These are phyloP conservation scores for Dothideomycetes sp. DNA, from an alignment of 2,329 filamentous ascomycete species.

Conservation along the genomic window DNA sequence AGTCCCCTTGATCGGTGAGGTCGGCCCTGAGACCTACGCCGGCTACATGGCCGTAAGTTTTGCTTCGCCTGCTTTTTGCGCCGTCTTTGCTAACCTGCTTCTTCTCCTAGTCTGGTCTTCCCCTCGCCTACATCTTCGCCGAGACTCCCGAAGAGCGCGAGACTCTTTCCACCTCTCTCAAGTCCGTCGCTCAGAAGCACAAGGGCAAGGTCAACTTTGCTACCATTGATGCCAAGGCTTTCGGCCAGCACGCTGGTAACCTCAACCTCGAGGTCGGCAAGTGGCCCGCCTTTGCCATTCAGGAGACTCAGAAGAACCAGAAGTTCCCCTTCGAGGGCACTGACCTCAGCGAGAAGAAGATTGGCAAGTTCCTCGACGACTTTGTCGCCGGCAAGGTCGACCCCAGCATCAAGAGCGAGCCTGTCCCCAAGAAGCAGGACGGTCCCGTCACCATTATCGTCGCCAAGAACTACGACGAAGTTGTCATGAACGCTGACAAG, in stretches of 20 bases:
- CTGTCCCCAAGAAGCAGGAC: conserved; percentile 86
- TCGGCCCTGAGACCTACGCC: conserved; percentile 93
- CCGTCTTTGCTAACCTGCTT: too few relatives aligned
- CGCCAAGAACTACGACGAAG: conserved; percentile 83
- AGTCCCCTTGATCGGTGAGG: conserved; percentile 86
- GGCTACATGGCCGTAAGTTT: conserved; percentile 72
- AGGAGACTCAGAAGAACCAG: conserved; percentile 88
- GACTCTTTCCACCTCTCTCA: conserved; percentile 65
- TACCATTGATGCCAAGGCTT: conserved; percentile 89
- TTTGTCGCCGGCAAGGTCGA: conserved; percentile 81
- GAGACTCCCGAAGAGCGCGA: conserved; percentile 42
- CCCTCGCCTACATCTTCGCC: conserved; percentile 28
- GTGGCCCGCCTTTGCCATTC: conserved; percentile 96
- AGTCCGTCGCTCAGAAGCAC: conserved; percentile 80
- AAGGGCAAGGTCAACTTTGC: conserved; percentile 96
- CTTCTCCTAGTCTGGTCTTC: conserved; percentile 58
- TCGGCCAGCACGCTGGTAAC: conserved; percentile 91
- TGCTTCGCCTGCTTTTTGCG: too few relatives aligned
- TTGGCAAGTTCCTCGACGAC: conserved; percentile 76
- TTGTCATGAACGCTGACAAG: conserved; percentile 90
- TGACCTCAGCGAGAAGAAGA: conserved; percentile 63
- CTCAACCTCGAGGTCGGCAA: conserved; percentile 92
- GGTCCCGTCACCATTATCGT: conserved; percentile 81
- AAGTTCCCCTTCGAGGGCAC: conserved; percentile 75
- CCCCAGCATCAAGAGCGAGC: conserved; percentile 97